phyloP scores from a whole-genome alignment of 306 rosid genomes.

The Trifolium pratense region DNA sequence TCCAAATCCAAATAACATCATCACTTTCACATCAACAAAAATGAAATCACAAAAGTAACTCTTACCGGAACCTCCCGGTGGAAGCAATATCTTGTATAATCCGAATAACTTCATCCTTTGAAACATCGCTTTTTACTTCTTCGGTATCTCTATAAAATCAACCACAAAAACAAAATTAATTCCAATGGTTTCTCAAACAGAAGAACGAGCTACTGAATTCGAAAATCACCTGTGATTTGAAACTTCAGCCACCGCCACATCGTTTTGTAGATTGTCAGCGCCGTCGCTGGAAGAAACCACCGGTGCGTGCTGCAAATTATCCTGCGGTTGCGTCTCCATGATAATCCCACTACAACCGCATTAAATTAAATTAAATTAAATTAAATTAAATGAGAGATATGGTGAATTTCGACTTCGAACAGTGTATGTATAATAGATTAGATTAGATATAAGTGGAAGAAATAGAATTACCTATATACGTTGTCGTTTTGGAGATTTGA shows the following conservation, averaged over 20 bases:
- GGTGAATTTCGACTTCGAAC: neutral
- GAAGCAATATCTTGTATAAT: conserved; percentile 49
- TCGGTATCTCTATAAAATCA: conserved; percentile 32
- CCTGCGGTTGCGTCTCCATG: conserved; percentile 63
- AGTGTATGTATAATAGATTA: neutral
- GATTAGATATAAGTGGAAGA: neutral
- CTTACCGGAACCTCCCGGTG: conserved; percentile 52
- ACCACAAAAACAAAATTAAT: neutral
- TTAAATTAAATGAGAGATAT: neutral
- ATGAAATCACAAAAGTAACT: neutral
- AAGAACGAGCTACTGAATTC: neutral
- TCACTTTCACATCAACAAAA: neutral
- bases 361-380: neutral
- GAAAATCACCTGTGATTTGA: conserved; percentile 44
- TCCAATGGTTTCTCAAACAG: neutral
- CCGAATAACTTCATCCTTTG: conserved; percentile 40
- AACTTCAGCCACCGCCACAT: conserved; percentile 30
- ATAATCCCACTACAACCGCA: neutral
- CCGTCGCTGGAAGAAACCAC: conserved; percentile 47
- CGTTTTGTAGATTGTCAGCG: conserved; percentile 43
- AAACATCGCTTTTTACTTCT: conserved; percentile 34
- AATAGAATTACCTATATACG: neutral
- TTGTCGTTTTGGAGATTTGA: conserved; percentile 20
- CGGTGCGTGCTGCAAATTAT: conserved; percentile 42
- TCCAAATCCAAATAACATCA: neutral